Evolutionary conservation across 2,329 filamentous ascomycete genomes (phyloP).

Genomic region (Capronia coronata): DNA sequence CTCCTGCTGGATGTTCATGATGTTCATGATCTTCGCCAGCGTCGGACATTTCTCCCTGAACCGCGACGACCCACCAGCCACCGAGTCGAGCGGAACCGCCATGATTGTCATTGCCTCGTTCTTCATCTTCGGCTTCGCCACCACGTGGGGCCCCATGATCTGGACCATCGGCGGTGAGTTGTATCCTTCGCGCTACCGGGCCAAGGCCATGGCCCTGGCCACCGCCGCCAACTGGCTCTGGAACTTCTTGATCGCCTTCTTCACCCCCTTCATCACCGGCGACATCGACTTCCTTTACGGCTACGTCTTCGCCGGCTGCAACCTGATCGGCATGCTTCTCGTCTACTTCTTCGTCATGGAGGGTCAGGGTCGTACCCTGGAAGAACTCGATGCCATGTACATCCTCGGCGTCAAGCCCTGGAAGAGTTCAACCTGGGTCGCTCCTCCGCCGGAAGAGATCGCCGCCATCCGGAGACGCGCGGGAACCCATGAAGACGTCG

Average conservation of each 20-base stretch:
- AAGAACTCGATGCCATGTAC: constrained; percentile 78
- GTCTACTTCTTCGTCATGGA: constrained; percentile 76
- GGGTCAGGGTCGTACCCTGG: constrained; percentile 59
- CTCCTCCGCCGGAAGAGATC: constrained; percentile 27
- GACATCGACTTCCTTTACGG: constrained; percentile 70
- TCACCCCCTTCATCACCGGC: constrained; percentile 70
- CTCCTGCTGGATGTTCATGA: constrained; percentile 73
- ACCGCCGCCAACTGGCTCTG: constrained; percentile 67
- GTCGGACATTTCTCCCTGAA: constrained; percentile 46
- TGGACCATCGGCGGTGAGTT: constrained; percentile 43
- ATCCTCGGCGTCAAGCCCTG: constrained; percentile 58
- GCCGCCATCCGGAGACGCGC: constrained; percentile 24
- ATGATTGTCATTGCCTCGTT: constrained; percentile 69
- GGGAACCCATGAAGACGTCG: constrained; percentile 20
- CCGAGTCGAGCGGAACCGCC: constrained; percentile 51
- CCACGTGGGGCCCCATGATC: constrained; percentile 68
- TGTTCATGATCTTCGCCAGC: constrained; percentile 59
- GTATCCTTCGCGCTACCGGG: constrained; percentile 39
- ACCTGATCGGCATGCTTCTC: constrained; percentile 56
- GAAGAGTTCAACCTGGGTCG: constrained; percentile 26
- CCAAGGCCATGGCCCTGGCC: constrained; percentile 35
- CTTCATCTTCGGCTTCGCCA: constrained; percentile 73
- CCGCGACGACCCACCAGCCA: constrained; percentile 37
- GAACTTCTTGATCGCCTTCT: constrained; percentile 72
- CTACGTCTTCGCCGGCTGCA: constrained; percentile 71